These are phyloP conservation scores for Penicillium mononematosum DNA, from an alignment of 495 filamentous ascomycete species.

Conservation along the genomic window DNA sequence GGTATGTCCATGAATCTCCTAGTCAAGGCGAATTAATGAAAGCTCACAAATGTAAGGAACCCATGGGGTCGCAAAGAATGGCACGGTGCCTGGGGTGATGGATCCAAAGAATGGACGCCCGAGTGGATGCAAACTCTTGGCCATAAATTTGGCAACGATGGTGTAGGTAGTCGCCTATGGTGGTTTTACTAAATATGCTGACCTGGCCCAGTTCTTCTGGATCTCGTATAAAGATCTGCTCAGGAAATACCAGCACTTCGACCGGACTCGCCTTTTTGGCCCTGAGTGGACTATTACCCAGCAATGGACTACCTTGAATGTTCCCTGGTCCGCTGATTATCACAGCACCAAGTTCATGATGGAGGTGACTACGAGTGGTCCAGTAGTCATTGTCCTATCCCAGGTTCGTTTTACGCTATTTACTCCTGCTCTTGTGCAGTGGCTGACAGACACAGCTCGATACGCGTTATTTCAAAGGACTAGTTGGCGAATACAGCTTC, in stretches of 20 bases:
- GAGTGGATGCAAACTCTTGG: constrained; percentile 78
- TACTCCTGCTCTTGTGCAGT: neutral
- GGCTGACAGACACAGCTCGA: constrained; percentile 56
- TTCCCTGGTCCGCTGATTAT: constrained; percentile 85
- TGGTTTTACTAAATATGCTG: neutral
- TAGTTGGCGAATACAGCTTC: constrained; percentile 81
- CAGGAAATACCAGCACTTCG: constrained; percentile 76
- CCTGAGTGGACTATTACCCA: constrained; percentile 77
- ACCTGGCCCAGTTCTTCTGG: constrained; percentile 57
- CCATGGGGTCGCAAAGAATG: constrained; percentile 89
- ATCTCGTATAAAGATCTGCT: constrained; percentile 79
- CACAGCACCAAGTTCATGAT: constrained; percentile 79
- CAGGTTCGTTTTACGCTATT: constrained; percentile 44
- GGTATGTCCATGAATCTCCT: constrained; percentile 32
- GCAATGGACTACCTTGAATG: constrained; percentile 79
- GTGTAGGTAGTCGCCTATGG: constrained; percentile 36
- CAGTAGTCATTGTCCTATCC: constrained; percentile 75
- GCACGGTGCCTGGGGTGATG: constrained; percentile 81
- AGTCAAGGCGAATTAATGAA: neutral
- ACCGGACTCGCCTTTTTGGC: constrained; percentile 88
- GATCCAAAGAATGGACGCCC: constrained; percentile 87
- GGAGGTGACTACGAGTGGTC: constrained; percentile 61
- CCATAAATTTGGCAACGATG: constrained; percentile 88
- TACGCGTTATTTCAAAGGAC: constrained; percentile 77
- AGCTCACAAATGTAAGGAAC: constrained; percentile 52